Evolutionary conservation across 1,284 basidiomycete species (phyloP), one percentile per base, ranked within the genome.

Genomic region (Baeospora myosura): DNA sequence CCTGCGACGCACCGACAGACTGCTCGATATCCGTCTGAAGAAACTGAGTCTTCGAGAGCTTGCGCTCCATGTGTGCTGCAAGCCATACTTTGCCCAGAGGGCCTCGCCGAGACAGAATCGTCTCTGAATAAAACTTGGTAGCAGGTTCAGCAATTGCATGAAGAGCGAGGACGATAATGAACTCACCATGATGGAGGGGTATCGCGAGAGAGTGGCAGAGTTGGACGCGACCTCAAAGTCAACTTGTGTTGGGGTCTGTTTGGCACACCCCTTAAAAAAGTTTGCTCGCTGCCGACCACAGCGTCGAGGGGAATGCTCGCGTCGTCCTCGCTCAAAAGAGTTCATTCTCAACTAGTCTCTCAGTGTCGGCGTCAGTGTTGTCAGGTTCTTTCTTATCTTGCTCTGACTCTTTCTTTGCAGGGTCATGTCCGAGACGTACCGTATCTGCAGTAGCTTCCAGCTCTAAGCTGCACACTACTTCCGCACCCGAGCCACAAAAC

Each of bases 81-180:
- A 98, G 83, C 95, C 95, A 98, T 70, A 98, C 91, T 66, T 88
- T 91, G 32, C 91, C 94, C 26, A 98, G 73, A 5, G 94, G 90
- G 38, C 95, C 95, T 46, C 91, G 83, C 59, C 93, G 88, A 41
- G 90, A 89, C 49, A 96, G 75, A 62, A 96, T 89, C 35, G 88
- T 82, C 61, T 96, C 93, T 47, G 88, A 92, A 58, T 94, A 91
- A 61, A 95, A 90, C 92, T 88, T n/a, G n/a, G n/a, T n/a, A n/a
- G n/a, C n/a, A n/a, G n/a, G n/a, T n/a, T n/a, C n/a, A n/a, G 46
- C 26, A 12, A 42, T 0, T 18, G n/a, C 1, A 25, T 5, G 23
- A 23, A 18, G 44, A 48, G 32, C 11, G 35, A 36, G 3, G 33
- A 3, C n/a, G 11, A 21, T 10, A 22, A 36, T 11, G 33, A 38